A percentile compares a stretch with the other conserved stretches of the same genome.
phyloP scores from a whole-genome alignment of 768 basidiomycete species.

The Macrolepiota albuminosa region DNA sequence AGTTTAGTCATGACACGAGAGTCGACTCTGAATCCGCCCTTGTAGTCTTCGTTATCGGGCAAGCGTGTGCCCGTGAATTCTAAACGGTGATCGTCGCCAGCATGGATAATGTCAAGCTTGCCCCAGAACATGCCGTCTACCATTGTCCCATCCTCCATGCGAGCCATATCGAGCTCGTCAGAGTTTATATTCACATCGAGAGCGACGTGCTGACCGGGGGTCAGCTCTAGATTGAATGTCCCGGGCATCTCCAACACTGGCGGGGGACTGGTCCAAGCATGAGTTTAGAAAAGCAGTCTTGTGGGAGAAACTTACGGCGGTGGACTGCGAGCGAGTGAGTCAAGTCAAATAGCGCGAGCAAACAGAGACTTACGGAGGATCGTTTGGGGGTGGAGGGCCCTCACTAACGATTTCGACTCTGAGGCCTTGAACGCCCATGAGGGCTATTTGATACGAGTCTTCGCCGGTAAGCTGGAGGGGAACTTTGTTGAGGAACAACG shows the following conservation, averaged over 20 bases:
- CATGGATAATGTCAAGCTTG: constrained; percentile 77
- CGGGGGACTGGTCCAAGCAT: constrained; percentile 36
- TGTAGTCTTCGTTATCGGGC: constrained; percentile 53
- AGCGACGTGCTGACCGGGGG: constrained; percentile 74
- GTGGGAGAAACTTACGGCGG: constrained; percentile 36
- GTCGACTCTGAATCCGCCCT: constrained; percentile 70
- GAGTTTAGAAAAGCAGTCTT: neutral
- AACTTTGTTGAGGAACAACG: neutral
- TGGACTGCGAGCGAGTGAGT: constrained; percentile 25
- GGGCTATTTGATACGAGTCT: constrained; percentile 88
- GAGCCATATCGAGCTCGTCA: constrained; percentile 85
- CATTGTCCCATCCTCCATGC: constrained; percentile 84
- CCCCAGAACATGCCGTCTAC: constrained; percentile 89
- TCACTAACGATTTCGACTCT: constrained; percentile 85
- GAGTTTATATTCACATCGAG: constrained; percentile 77
- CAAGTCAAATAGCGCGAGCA: constrained; percentile 18
- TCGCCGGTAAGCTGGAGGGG: constrained; percentile 65
- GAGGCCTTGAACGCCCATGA: constrained; percentile 74
- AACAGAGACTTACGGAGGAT: constrained; percentile 62
- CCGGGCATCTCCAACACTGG: constrained; percentile 87
- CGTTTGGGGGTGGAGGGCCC: constrained; percentile 79
- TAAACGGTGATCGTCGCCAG: constrained; percentile 71
- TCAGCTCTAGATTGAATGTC: constrained; percentile 76
- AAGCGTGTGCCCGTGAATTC: constrained; percentile 81
- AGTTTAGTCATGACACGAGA: constrained; percentile 74